phyloP scores from a whole-genome alignment of 2,329 filamentous ascomycete species.

The Neonectria neomacrospora region DNA sequence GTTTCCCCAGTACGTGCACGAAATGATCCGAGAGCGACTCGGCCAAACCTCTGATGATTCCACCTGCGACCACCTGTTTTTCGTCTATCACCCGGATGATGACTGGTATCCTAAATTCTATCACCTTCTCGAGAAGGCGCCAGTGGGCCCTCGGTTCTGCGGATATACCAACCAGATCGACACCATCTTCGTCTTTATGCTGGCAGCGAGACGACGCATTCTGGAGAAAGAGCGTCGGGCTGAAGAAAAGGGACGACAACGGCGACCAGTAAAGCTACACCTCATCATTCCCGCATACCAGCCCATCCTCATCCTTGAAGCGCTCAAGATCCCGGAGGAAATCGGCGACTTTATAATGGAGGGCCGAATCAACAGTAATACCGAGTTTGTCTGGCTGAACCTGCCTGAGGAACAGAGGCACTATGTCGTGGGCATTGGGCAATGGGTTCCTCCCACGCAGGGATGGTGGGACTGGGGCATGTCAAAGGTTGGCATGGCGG shows the following conservation, averaged over 20 bases:
- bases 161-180: conserved; percentile 56
- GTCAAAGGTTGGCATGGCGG: conserved; percentile 43
- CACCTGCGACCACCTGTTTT: conserved; percentile 51
- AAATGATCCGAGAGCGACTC: conserved; percentile 51
- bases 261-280: conserved; percentile 46
- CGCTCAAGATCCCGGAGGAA: conserved; percentile 50
- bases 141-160: conserved; percentile 48
- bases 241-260: conserved; percentile 38
- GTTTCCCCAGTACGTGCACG: conserved; percentile 51
- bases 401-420: conserved; percentile 49
- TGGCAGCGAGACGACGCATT: conserved; percentile 46
- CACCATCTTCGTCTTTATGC: conserved; percentile 54
- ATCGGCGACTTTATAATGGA: conserved; percentile 53
- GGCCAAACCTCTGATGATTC: conserved; percentile 47
- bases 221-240: conserved; percentile 41
- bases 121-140: conserved; percentile 49
- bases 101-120: conserved; percentile 56
- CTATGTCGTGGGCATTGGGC: conserved; percentile 48
- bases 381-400: conserved; percentile 53
- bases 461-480: conserved; percentile 44
- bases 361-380: conserved; percentile 53
- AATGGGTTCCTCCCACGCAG: conserved; percentile 46
- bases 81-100: conserved; percentile 55
- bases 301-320: conserved; percentile 51
- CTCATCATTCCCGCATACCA: conserved; percentile 55